A percentile compares a stretch with the other conserved stretches of the same genome.
These are phyloP conservation scores for Metschnikowia sp. DNA, from an alignment of 805 yeast genomes.

Conservation along the genomic window DNA sequence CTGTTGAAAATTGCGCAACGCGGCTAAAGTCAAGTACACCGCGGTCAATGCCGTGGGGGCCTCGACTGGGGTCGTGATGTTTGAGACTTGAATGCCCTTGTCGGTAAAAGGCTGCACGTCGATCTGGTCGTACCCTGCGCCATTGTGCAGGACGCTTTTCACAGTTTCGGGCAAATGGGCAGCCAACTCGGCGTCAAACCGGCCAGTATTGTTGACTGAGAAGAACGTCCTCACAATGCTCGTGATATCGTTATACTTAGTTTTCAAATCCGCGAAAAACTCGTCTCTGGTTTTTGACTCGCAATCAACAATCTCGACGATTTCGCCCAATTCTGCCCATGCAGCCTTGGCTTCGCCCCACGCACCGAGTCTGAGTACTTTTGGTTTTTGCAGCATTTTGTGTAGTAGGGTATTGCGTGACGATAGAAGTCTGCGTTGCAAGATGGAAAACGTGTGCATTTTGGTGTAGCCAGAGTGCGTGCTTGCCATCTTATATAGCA, in stretches of 20 bases:
- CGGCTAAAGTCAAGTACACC: slow-evolving; percentile 57
- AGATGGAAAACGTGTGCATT: neutral
- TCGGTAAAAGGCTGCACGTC: slow-evolving; percentile 52
- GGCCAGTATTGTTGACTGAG: slow-evolving; percentile 53
- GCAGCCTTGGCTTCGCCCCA: slow-evolving; percentile 13
- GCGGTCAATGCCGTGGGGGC: slow-evolving; percentile 73
- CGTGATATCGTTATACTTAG: slow-evolving; percentile 42
- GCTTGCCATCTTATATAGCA: too few species aligned
- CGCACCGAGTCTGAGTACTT: slow-evolving; percentile 18
- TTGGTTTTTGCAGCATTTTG: slow-evolving; percentile 14
- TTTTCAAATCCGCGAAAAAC: slow-evolving; percentile 41
- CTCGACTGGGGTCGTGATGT: slow-evolving; percentile 65
- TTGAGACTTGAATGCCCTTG: slow-evolving; percentile 59
- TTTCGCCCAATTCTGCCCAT: slow-evolving; percentile 15
- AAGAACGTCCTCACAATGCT: slow-evolving; percentile 52
- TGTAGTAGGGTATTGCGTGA: neutral
- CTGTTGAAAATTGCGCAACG: slow-evolving; percentile 62
- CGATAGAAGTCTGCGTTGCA: neutral
- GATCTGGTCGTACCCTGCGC: slow-evolving; percentile 78
- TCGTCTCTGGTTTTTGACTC: slow-evolving; percentile 35
- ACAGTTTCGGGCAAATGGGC: slow-evolving; percentile 52
- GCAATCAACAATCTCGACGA: slow-evolving; percentile 37
- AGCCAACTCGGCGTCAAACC: slow-evolving; percentile 61
- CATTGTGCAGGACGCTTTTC: slow-evolving; percentile 54
- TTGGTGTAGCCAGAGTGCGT: neutral